A percentile compares a stretch with the other conserved stretches of the same genome.
Conservation (phyloP, 2,329 filamentous ascomycete genomes). For the Fusarium nisikadoi region DNA sequence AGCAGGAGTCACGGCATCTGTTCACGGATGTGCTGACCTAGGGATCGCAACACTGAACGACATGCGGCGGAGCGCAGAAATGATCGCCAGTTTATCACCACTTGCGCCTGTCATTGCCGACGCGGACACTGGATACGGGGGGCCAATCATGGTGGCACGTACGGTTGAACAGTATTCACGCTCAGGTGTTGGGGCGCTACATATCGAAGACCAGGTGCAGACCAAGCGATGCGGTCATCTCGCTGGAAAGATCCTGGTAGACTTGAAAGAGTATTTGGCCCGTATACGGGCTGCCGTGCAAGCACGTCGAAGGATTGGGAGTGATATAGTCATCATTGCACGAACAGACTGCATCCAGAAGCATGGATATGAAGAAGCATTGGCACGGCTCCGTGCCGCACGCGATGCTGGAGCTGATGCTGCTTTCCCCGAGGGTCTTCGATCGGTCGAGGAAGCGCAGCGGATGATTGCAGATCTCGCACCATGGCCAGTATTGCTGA, state of each 20-base stretch:
- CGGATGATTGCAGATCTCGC: not conserved
- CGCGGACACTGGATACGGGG: slow-evolving; percentile 1
- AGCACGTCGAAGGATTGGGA: not conserved
- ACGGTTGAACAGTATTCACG: slow-evolving; percentile 5
- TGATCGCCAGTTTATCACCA: not conserved
- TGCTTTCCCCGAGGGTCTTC: not conserved
- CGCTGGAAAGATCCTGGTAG: not conserved
- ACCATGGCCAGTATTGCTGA: not conserved
- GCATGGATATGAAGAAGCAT: not conserved
- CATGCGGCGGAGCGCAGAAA: slow-evolving; percentile 4
- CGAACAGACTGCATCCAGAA: slow-evolving; percentile 3
- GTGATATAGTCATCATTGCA: not conserved
- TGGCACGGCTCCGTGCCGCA: not conserved
- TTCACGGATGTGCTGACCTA: not conserved
- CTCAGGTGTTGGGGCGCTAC: slow-evolving; percentile 1
- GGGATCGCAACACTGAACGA: slow-evolving; percentile 6
- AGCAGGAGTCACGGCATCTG: not conserved
- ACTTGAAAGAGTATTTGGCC: not conserved
- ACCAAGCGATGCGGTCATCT: slow-evolving; percentile 1
- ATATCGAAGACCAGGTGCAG: slow-evolving; percentile 2
- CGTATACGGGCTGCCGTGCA: slow-evolving; percentile 1
- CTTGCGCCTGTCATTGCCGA: not conserved
- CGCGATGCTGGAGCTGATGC: not conserved
- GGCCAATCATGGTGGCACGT: slow-evolving; percentile 3
- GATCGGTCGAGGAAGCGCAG: not conserved